Evolutionary conservation across 306 rosid species (phyloP).

Genomic region (Abrus pulchellus): DNA sequence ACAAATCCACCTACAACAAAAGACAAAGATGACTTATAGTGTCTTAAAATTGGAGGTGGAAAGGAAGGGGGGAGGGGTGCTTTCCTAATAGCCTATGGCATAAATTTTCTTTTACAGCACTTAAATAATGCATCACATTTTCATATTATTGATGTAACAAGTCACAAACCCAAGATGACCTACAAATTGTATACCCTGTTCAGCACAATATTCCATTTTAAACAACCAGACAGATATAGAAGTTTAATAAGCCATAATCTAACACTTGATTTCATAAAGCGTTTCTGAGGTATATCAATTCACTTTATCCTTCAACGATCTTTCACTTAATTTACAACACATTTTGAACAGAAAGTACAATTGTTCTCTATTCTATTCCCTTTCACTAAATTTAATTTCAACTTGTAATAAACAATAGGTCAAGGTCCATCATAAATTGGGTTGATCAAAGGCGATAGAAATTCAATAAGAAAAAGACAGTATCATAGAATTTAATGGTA

Average conservation of each 20-base stretch:
- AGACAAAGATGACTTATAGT: constrained; percentile 13
- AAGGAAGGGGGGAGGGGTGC: neutral
- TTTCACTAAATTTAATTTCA: constrained; percentile 13
- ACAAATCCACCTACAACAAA: constrained; percentile 76
- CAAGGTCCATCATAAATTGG: no score
- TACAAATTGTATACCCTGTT: constrained; percentile 7
- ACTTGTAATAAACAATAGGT: neutral
- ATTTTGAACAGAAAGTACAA: constrained; percentile 22
- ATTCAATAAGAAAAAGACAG: no score
- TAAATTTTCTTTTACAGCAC: neutral
- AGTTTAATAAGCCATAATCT: constrained; percentile 37
- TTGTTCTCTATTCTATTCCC: constrained; percentile 27
- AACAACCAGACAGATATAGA: constrained; percentile 13
- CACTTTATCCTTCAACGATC: constrained; percentile 29
- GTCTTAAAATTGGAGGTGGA: neutral
- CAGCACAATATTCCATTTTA: constrained; percentile 18
- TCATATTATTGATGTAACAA: constrained; percentile 17
- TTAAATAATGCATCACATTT: neutral
- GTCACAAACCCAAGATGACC: constrained; percentile 37
- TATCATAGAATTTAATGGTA: no score
- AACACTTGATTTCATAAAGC: constrained; percentile 31
- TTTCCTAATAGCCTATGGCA: neutral
- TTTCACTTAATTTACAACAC: constrained; percentile 26
- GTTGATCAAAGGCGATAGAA: no score
- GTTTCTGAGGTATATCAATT: constrained; percentile 21